A percentile compares a stretch with the other conserved stretches of the same genome.
Evolutionary conservation across 2,329 filamentous ascomycete genomes (phyloP).

Genomic region (Tolypocladium pustulatum): DNA sequence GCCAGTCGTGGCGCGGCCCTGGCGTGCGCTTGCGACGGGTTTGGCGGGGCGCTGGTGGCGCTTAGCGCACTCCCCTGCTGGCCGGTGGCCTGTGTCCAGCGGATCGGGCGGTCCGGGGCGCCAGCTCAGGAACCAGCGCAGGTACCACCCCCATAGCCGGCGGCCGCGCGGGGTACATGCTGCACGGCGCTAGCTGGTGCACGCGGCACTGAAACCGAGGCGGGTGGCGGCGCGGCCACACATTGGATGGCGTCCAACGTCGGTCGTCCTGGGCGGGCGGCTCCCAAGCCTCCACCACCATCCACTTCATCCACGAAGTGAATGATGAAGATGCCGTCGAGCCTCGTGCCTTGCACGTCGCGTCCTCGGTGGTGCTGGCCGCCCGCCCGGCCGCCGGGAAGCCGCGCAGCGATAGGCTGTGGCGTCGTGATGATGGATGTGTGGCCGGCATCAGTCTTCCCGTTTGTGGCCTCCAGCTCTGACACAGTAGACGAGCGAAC

Average conservation of each 20-base stretch:
- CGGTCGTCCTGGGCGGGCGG: not conserved
- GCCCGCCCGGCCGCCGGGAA: not conserved
- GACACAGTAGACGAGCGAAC: not conserved
- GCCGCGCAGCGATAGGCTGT: slow-evolving; percentile 2
- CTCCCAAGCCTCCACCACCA: not conserved
- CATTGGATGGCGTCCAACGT: not conserved
- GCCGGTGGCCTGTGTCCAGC: not conserved
- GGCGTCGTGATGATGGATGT: not conserved
- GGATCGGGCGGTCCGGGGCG: not conserved
- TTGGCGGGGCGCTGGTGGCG: not conserved
- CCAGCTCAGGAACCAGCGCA: not conserved
- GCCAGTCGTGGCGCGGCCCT: slow-evolving; percentile 3
- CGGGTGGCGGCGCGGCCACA: not conserved
- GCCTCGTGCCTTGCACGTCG: not conserved
- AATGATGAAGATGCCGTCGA: too few species aligned
- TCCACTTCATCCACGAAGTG: not conserved
- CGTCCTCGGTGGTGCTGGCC: not conserved
- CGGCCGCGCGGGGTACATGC: not conserved
- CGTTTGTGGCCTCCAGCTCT: not conserved
- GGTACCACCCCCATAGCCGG: not conserved
- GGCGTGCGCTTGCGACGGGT: slow-evolving; percentile 1
- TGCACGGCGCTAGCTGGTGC: not conserved
- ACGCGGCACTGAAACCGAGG: not conserved
- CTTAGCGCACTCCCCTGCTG: not conserved
- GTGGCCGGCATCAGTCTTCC: not conserved